phyloP scores from a whole-genome alignment of 352 stramenopile species.

The Stramenopiles sp. region DNA sequence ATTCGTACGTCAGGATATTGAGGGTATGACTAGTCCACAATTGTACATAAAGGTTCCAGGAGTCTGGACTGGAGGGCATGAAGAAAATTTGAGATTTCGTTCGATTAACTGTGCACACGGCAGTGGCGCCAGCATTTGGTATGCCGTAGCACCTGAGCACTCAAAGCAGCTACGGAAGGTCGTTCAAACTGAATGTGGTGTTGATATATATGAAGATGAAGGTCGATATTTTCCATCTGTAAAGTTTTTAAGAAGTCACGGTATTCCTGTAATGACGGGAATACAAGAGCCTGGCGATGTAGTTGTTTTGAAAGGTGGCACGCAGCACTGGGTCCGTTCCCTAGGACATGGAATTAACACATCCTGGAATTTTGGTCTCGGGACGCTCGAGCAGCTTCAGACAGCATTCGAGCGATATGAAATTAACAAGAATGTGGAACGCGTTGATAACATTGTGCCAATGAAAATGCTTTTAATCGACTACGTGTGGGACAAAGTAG shows the following conservation, averaged over 20 bases:
- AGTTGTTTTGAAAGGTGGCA: constrained; percentile 14
- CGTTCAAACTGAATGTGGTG: background rate
- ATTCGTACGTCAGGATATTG: constrained; percentile 5
- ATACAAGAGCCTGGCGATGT: constrained; percentile 15
- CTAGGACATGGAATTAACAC: constrained; percentile 11
- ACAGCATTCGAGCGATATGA: background rate
- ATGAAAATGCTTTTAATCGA: background rate
- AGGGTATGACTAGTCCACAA: constrained; percentile 17
- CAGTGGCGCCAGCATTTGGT: constrained; percentile 1
- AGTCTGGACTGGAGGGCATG: constrained; percentile 15
- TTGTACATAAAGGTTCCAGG: constrained; percentile 15
- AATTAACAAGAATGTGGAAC: constrained; percentile 11
- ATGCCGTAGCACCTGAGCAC: constrained; percentile 13
- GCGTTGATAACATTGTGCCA: background rate
- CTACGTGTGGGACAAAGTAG: background rate
- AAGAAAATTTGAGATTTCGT: constrained; percentile 19
- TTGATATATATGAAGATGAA: constrained; percentile 19
- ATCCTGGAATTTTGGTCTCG: constrained; percentile 16
- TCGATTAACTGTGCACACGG: constrained; percentile 16
- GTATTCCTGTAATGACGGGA: constrained; percentile 15
- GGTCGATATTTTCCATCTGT: constrained; percentile 13
- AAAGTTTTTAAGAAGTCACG: background rate
- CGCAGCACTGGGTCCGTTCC: constrained; percentile 15
- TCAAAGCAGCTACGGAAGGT: background rate
- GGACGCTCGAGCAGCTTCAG: background rate